These are phyloP conservation scores for Sphagnum fallax DNA, from an alignment of 228 moss, liverwort and hornwort species.

Conservation along the genomic window DNA sequence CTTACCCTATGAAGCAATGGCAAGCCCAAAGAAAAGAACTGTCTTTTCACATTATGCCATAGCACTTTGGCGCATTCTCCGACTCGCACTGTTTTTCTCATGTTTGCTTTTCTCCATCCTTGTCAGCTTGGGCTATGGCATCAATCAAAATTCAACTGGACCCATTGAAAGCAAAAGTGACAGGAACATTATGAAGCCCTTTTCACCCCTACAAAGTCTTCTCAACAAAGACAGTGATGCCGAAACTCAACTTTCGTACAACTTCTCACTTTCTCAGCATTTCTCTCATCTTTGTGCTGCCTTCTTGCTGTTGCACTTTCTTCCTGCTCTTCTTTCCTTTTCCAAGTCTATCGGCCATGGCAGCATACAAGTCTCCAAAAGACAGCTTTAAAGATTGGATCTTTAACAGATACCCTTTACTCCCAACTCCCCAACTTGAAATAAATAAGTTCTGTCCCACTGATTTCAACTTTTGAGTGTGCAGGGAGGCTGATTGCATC, in stretches of 20 bases:
- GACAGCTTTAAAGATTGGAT: background rate
- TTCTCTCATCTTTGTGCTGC: background rate
- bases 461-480: constrained; percentile 2
- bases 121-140: constrained; percentile 21
- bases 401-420: background rate
- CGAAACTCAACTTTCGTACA: constrained; percentile 50
- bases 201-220: constrained; percentile 62
- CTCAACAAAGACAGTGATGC: constrained; percentile 49
- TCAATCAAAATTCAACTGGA: constrained; percentile 17
- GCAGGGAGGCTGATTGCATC: constrained; percentile 54
- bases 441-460: background rate
- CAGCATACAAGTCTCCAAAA: background rate
- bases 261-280: background rate
- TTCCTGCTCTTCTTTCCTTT: background rate
- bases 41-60: constrained; percentile 12
- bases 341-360: background rate
- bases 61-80: constrained; percentile 25
- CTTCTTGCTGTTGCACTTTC: background rate
- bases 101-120: constrained; percentile 43
- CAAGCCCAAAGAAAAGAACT: constrained; percentile 13
- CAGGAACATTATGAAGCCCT: constrained; percentile 26
- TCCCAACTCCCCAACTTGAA: background rate
- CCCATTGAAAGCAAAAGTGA: background rate
- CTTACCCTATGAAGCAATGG: constrained; percentile 25
- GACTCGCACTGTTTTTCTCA: constrained; percentile 29